Conservation (phyloP, 176 grass and related monocot species). For the Oryza meridionalis region DNA sequence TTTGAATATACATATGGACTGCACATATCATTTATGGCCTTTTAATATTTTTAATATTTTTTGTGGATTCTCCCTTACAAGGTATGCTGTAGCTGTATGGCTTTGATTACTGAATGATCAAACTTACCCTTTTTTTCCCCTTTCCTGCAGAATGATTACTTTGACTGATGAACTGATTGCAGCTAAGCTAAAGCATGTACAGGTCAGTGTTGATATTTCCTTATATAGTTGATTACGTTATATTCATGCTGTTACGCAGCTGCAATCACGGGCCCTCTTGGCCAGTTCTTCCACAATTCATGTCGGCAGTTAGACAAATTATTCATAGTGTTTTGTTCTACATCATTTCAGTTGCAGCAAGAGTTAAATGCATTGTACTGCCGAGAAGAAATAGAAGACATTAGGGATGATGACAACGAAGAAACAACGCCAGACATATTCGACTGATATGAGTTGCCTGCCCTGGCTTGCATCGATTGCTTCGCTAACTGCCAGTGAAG, state of each 20-base stretch:
- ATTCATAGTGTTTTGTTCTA: background rate
- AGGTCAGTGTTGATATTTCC: constrained; percentile 46
- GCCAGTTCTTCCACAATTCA: no score
- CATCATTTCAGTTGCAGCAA: constrained; percentile 77
- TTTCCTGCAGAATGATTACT: constrained; percentile 73
- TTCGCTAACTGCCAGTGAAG: background rate
- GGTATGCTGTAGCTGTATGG: background rate
- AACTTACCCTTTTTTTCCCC: constrained; percentile 5
- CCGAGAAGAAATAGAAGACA: constrained; percentile 84
- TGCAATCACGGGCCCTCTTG: background rate
- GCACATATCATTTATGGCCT: background rate
- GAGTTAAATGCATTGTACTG: constrained; percentile 88
- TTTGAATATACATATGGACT: background rate
- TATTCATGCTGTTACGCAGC: background rate
- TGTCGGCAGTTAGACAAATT: background rate
- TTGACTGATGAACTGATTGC: constrained; percentile 89
- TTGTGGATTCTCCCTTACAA: background rate
- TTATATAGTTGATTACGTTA: background rate
- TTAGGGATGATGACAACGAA: constrained; percentile 65
- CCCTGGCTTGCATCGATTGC: constrained; percentile 24
- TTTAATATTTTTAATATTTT: background rate
- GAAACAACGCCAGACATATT: constrained; percentile 49
- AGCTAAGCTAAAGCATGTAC: constrained; percentile 75
- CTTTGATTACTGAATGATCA: constrained; percentile 7
- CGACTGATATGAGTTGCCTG: constrained; percentile 36